phyloP scores from a whole-genome alignment of 2,329 filamentous ascomycete species.

The Nothomitra cinnamomea region DNA sequence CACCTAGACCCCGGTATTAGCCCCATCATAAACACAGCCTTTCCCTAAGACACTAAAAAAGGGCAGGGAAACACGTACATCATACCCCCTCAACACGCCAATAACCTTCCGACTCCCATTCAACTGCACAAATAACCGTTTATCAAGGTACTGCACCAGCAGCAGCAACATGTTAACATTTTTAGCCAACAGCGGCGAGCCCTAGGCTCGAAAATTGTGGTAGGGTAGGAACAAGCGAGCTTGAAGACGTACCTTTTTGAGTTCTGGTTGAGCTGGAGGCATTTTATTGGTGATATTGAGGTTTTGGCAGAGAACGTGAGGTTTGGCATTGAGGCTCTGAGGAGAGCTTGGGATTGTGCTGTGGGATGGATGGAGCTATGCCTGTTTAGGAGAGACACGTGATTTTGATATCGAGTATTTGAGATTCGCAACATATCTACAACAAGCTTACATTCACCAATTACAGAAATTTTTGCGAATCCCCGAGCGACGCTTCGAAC shows the following conservation, averaged over 20 bases:
- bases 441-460: too few relatives aligned
- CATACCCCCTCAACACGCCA: conserved; percentile 84
- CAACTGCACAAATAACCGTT: conserved; percentile 91
- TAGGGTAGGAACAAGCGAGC: not conserved
- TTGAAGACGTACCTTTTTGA: conserved; percentile 64
- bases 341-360: conserved; percentile 11
- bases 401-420: not conserved
- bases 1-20: conserved; percentile 39
- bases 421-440: too few relatives aligned
- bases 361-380: conserved; percentile 6
- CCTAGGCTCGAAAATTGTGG: not conserved
- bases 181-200: conserved; percentile 1
- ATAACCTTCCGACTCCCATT: conserved; percentile 97
- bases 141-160: conserved; percentile 75
- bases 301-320: conserved; percentile 7
- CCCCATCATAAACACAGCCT: not conserved
- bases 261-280: conserved; percentile 96
- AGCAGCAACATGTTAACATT: conserved; percentile 16
- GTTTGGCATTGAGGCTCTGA: conserved; percentile 10
- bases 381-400: not conserved
- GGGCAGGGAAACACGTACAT: conserved; percentile 44
- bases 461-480: too few relatives aligned
- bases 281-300: conserved; percentile 38
- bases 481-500: too few relatives aligned
- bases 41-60: not conserved